A percentile compares a stretch with the other conserved stretches of the same genome.
These are phyloP conservation scores for Fusarium mundagurra DNA, from an alignment of 2,329 filamentous ascomycete genomes.

Conservation along the genomic window DNA sequence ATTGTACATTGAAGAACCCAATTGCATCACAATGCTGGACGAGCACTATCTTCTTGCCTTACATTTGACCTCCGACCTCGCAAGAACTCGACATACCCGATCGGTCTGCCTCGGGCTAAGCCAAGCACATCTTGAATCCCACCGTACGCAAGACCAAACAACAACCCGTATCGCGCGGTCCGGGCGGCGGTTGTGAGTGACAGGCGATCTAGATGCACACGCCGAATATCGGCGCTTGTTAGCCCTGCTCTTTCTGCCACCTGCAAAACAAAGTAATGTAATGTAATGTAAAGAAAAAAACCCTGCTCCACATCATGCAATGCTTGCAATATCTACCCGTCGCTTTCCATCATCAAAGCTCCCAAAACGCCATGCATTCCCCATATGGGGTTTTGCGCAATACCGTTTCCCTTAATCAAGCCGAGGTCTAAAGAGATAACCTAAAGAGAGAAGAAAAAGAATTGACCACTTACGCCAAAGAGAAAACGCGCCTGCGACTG, in stretches of 20 bases:
- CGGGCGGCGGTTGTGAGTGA: slow-evolving; percentile 79
- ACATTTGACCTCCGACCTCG: slow-evolving; percentile 52
- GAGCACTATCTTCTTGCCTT: slow-evolving; percentile 15
- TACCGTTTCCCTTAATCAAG: slow-evolving; percentile 22
- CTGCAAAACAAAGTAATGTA: neutral
- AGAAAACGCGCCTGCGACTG: slow-evolving; percentile 87
- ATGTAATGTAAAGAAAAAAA: neutral
- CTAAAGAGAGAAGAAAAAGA: neutral
- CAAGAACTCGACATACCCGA: slow-evolving; percentile 78
- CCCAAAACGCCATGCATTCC: slow-evolving; percentile 21
- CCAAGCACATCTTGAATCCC: slow-evolving; percentile 80
- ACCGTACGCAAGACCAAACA: slow-evolving; percentile 83
- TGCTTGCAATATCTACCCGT: slow-evolving; percentile 40
- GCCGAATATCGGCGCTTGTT: slow-evolving; percentile 45
- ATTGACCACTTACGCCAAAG: slow-evolving; percentile 73
- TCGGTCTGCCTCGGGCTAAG: slow-evolving; percentile 73
- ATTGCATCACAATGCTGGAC: slow-evolving; percentile 14
- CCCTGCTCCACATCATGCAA: slow-evolving; percentile 3
- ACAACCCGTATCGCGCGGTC: slow-evolving; percentile 81
- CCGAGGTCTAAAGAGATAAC: neutral
- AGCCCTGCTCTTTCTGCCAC: slow-evolving; percentile 16
- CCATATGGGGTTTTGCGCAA: slow-evolving; percentile 30
- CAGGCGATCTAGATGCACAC: slow-evolving; percentile 71
- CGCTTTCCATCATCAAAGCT: slow-evolving; percentile 36
- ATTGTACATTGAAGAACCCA: neutral